Evolutionary conservation across 805 yeast genomes (phyloP), one percentile per base, ranked within the genome.

Genomic region (Debaryomyces hansenii): DNA sequence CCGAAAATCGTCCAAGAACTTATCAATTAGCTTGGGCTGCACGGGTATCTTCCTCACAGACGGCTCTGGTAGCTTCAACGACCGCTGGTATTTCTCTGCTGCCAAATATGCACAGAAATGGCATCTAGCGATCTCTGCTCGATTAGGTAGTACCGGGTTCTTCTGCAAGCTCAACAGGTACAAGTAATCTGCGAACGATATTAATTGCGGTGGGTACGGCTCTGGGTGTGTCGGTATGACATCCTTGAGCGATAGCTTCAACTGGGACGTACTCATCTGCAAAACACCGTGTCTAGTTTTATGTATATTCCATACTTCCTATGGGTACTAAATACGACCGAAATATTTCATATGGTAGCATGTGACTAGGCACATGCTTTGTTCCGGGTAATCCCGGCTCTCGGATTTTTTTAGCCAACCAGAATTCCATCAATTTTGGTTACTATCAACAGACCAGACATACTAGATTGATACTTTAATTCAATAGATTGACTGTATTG

Each of bases 21-120:
- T 67, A 2, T 64, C 57, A 0, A 78, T 66, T 11, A 68, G 58
- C 42, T 64, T 63, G 24, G 79, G 69, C 11, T 83, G 87, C 2
- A 84, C 62, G 0, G 94, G 92, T 1, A 86, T 76, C 50, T 73
- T 75, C 40, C 72, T 75, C 32, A 69, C 42, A 29, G 67, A 67
- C 5, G 85, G 87, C 3, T 67, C 66, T 0, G 85, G 78, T 7
- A 82, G 66, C 3, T 72, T 62, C 37, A 78, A 66, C 31, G 64
- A 64, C 9, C 67, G 64, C 10, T 67, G 66, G 37, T 78, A 72
- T 50, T 72, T 72, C 47, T 81, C 82, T 11, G 78, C 77, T 0
- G 87, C 84, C 20, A 85, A 59, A 50, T 68, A 79, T 4, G 90
- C 86, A 60, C 90, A 83, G 10, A 87, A 60, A 59, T 86, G 91